A percentile compares a stretch with the other conserved stretches of the same genome.
phyloP scores from a whole-genome alignment of 257 asterid species.

The Lycium ferocissimum region DNA sequence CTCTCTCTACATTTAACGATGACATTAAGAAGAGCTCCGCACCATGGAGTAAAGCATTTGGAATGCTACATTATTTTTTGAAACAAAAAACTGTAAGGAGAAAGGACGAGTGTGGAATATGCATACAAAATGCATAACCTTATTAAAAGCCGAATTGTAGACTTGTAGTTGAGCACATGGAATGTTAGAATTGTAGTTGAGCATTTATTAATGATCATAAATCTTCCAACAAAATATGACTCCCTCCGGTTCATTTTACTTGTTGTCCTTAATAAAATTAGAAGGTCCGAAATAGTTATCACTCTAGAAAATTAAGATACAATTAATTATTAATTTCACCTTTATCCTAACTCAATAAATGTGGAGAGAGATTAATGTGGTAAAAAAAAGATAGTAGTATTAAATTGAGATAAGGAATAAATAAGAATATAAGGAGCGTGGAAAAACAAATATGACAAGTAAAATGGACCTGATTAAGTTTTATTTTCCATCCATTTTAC shows the following conservation, averaged over 20 bases:
- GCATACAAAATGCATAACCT: not conserved
- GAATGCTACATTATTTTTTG: not conserved
- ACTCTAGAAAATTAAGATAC: too few relatives aligned
- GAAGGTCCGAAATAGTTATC: too few relatives aligned
- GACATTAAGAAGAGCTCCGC: not conserved
- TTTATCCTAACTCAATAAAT: too few relatives aligned
- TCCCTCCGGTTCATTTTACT: too few relatives aligned
- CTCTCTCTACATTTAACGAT: not conserved
- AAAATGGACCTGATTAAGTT: too few relatives aligned
- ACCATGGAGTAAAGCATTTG: not conserved
- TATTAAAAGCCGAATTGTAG: not conserved
- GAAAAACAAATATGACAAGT: too few relatives aligned
- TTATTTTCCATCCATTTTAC: too few relatives aligned
- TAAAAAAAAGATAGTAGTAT: too few relatives aligned
- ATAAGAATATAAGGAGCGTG: too few relatives aligned
- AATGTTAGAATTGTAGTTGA: not conserved
- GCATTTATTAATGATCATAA: not conserved
- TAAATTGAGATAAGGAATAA: too few relatives aligned
- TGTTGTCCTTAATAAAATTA: too few relatives aligned
- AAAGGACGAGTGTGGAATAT: not conserved
- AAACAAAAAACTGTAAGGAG: not conserved
- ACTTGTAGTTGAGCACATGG: not conserved
- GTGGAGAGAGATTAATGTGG: too few relatives aligned
- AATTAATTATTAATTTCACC: not conserved
- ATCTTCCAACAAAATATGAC: not conserved